phyloP scores from a whole-genome alignment of 2,329 filamentous ascomycete species.

The Monosporascus sp. region DNA sequence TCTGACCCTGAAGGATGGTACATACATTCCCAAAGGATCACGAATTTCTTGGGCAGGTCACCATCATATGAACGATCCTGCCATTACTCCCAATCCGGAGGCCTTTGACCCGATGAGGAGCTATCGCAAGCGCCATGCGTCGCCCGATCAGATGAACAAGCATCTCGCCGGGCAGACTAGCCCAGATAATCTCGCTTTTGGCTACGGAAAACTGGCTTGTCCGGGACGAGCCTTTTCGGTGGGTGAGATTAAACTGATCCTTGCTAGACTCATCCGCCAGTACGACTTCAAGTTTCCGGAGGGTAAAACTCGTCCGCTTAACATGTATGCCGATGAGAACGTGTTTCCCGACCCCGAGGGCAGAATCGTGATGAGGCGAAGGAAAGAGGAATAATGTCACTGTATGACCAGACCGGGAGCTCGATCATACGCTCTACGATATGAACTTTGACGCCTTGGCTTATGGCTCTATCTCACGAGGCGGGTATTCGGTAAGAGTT shows the following conservation, averaged over 20 bases:
- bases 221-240: conserved; percentile 2
- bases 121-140: conserved; percentile 2
- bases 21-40: conserved; percentile 3
- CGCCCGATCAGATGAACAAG: background rate
- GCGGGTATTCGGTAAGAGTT: no score
- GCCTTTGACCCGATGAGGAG: conserved; percentile 4
- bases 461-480: no score
- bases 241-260: conserved; percentile 3
- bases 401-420: no score
- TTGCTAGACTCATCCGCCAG: background rate
- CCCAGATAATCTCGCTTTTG: conserved; percentile 3
- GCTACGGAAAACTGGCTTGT: conserved; percentile 4
- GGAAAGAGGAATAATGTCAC: no score
- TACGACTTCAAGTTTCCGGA: conserved; percentile 2
- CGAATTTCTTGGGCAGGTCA: conserved; percentile 1
- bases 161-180: conserved; percentile 1
- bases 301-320: no score
- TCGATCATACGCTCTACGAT: no score
- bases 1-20: conserved; percentile 2
- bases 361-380: no score
- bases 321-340: no score
- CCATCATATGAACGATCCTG: conserved; percentile 1
- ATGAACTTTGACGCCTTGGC: no score
- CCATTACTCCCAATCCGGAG: conserved; percentile 1
- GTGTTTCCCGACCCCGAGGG: no score